Evolutionary conservation across 805 yeast genomes (phyloP).

Genomic region (Starmera quercuum): DNA sequence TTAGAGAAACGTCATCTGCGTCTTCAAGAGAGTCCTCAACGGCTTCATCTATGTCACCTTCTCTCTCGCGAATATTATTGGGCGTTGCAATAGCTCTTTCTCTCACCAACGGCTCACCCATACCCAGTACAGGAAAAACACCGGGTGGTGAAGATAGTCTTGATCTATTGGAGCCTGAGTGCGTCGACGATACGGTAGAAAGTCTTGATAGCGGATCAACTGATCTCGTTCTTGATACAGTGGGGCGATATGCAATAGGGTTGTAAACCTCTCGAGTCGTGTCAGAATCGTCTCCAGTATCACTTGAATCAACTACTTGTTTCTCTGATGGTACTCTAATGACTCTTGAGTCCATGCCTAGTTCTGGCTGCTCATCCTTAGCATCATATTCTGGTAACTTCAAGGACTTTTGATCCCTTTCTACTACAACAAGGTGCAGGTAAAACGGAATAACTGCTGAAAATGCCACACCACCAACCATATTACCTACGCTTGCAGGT

Average conservation of each 20-base stretch:
- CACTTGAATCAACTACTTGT: neutral
- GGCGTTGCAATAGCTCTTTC: slow-evolving; percentile 53
- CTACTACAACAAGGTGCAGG: slow-evolving; percentile 64
- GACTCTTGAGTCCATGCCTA: slow-evolving; percentile 72
- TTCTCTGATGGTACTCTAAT: slow-evolving; percentile 37
- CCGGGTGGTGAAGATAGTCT: slow-evolving; percentile 50
- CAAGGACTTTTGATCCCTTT: slow-evolving; percentile 53
- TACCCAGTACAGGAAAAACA: slow-evolving; percentile 73
- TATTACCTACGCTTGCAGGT: slow-evolving; percentile 69
- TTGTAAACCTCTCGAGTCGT: slow-evolving; percentile 5
- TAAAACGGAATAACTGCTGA: slow-evolving; percentile 64
- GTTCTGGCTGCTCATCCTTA: slow-evolving; percentile 74
- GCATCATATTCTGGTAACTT: slow-evolving; percentile 63
- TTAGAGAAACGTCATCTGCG: slow-evolving; percentile 7
- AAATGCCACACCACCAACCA: slow-evolving; percentile 70
- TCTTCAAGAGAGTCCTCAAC: neutral
- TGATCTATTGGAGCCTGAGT: slow-evolving; percentile 3
- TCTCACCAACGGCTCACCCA: slow-evolving; percentile 56
- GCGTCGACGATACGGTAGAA: slow-evolving; percentile 2
- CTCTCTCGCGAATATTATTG: slow-evolving; percentile 5
- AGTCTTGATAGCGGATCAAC: neutral
- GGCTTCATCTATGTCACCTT: neutral
- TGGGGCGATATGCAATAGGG: slow-evolving; percentile 8
- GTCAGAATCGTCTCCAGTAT: neutral
- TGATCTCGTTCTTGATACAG: slow-evolving; percentile 10